A percentile compares a stretch with the other conserved stretches of the same genome.
Evolutionary conservation across 306 rosid species (phyloP).

Genomic region (Sesbania bispinosa): DNA sequence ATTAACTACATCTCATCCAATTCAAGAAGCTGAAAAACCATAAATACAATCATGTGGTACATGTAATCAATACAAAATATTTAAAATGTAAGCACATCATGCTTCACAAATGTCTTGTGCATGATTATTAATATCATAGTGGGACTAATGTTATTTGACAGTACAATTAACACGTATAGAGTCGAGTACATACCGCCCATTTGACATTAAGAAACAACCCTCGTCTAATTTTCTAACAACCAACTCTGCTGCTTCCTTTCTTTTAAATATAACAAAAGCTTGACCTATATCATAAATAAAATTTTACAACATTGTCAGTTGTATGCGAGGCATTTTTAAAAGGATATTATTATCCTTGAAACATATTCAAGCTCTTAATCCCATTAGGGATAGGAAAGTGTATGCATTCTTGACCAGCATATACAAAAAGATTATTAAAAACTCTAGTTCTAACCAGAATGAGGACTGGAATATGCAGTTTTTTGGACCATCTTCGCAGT

Average conservation of each 20-base stretch:
- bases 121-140: not conserved
- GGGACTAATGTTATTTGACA: not conserved
- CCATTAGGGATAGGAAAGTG: not conserved
- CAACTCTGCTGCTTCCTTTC: constrained; percentile 59
- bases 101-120: not conserved
- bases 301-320: not conserved
- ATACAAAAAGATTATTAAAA: not conserved
- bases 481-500: constrained; percentile 70
- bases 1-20: not conserved
- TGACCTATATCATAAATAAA: constrained; percentile 57
- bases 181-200: constrained; percentile 68
- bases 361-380: too few species aligned
- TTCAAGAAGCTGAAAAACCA: not conserved
- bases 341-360: not conserved
- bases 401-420: not conserved
- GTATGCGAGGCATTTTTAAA: not conserved
- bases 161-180: not conserved
- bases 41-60: not conserved
- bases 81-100: not conserved
- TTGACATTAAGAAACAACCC: constrained; percentile 66
- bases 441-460: constrained; percentile 52
- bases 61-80: not conserved
- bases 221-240: constrained; percentile 52
- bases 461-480: constrained; percentile 58
- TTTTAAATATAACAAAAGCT: constrained; percentile 72